Conservation (phyloP, 345 rosid genomes). For the Citrus maxima region DNA sequence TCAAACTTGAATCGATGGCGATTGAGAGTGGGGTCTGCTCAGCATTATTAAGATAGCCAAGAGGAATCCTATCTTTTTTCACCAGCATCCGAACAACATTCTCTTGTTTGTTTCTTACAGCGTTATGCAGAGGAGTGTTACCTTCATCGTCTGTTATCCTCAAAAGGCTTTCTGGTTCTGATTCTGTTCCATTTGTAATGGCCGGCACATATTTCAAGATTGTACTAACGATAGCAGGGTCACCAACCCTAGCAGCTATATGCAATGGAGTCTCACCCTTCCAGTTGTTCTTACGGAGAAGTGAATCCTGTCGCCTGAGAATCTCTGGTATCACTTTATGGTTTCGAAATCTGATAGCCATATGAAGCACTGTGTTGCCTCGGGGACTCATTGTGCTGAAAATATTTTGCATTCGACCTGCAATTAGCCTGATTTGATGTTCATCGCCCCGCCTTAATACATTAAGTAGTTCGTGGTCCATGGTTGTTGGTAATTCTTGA, state of each 20-base stretch:
- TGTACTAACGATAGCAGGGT: neutral
- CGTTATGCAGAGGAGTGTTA: slow-evolving; percentile 3
- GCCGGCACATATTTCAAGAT: neutral
- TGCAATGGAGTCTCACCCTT: slow-evolving; percentile 1
- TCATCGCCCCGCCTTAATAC: neutral
- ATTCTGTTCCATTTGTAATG: neutral
- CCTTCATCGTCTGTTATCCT: neutral
- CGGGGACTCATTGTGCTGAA: neutral
- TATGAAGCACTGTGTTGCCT: slow-evolving; percentile 8
- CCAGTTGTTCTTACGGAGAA: neutral
- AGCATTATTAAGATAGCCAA: neutral
- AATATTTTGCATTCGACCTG: neutral
- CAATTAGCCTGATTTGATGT: neutral
- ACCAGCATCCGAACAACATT: neutral
- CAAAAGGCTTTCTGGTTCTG: neutral
- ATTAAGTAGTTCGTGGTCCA: neutral
- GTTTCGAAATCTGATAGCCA: slow-evolving; percentile 4
- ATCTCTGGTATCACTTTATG: neutral
- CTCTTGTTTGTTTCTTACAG: neutral
- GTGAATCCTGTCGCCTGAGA: neutral
- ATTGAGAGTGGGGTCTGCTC: neutral
- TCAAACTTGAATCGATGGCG: neutral
- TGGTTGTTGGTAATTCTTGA: neutral
- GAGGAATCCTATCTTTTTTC: too few species aligned
- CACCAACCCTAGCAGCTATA: neutral